phyloP scores from a whole-genome alignment of 2,329 filamentous ascomycete genomes.

The Acephala macrosclerotiorum region DNA sequence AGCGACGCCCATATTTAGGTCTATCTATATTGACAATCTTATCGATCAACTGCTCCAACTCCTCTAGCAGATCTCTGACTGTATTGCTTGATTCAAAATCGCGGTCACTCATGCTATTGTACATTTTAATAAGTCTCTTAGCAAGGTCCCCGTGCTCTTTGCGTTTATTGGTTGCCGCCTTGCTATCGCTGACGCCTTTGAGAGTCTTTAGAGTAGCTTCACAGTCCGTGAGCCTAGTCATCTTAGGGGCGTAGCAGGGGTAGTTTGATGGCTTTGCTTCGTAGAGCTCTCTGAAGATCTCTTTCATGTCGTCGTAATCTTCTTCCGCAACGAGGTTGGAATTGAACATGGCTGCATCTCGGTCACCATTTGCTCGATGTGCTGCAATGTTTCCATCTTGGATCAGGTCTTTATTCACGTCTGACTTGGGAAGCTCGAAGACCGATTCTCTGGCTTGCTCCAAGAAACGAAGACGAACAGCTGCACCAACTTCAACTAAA shows the following conservation, averaged over 20 bases:
- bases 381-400: slow-evolving; percentile 13
- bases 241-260: too few species aligned
- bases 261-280: background rate
- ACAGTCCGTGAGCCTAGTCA: too few species aligned
- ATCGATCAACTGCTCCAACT: background rate
- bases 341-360: slow-evolving; percentile 14
- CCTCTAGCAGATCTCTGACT: background rate
- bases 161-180: too few species aligned
- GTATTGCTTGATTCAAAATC: background rate
- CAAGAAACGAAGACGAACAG: slow-evolving; percentile 1
- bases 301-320: background rate
- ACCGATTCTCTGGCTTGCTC: slow-evolving; percentile 1
- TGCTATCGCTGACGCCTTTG: too few species aligned
- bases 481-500: slow-evolving; percentile 1
- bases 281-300: slow-evolving; percentile 11
- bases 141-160: too few species aligned
- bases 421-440: background rate
- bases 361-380: slow-evolving; percentile 8
- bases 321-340: slow-evolving; percentile 10
- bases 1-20: background rate
- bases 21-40: background rate
- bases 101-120: background rate
- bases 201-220: too few species aligned
- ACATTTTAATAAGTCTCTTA: background rate
- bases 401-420: background rate